These are phyloP conservation scores for Rhodotorula graminis DNA, from an alignment of 768 basidiomycete species.

Conservation along the genomic window DNA sequence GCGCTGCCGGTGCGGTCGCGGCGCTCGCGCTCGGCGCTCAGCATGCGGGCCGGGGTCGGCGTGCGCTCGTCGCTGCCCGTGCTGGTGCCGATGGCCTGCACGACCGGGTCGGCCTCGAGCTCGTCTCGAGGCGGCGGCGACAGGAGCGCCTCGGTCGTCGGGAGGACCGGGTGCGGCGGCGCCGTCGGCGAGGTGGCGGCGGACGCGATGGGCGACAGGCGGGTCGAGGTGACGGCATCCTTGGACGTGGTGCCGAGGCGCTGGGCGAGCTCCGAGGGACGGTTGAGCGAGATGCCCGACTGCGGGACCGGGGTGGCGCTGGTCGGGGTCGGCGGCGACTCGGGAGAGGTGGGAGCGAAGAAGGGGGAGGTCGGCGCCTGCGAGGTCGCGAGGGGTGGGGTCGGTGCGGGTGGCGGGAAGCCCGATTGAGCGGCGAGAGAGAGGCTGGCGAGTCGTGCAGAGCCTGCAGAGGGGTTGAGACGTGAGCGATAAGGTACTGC, in stretches of 20 bases:
- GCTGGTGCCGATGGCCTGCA: conserved; percentile 3
- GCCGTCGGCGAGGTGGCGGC: neutral
- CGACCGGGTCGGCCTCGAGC: conserved; percentile 7
- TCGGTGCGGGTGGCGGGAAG: neutral
- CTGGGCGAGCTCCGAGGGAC: neutral
- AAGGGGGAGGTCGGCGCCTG: neutral
- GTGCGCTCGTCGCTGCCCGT: conserved; percentile 3
- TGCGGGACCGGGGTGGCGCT: neutral
- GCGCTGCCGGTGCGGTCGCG: neutral
- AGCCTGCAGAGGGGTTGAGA: conserved; percentile 3
- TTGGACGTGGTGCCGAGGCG: neutral
- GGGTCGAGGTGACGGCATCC: neutral
- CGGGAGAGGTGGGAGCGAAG: conserved; percentile 1
- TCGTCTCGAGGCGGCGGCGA: neutral
- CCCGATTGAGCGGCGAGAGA: neutral
- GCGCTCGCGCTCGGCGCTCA: neutral
- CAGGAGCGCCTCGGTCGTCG: neutral
- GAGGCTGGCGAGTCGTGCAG: conserved; percentile 32
- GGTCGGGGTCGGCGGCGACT: neutral
- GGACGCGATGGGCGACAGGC: neutral
- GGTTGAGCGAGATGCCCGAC: neutral
- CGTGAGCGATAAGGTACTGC: neutral
- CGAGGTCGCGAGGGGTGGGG: neutral
- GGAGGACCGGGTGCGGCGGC: neutral
- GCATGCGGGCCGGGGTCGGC: neutral